phyloP scores from a whole-genome alignment of 2,329 filamentous ascomycete species.

The Cordyceps farinosa region DNA sequence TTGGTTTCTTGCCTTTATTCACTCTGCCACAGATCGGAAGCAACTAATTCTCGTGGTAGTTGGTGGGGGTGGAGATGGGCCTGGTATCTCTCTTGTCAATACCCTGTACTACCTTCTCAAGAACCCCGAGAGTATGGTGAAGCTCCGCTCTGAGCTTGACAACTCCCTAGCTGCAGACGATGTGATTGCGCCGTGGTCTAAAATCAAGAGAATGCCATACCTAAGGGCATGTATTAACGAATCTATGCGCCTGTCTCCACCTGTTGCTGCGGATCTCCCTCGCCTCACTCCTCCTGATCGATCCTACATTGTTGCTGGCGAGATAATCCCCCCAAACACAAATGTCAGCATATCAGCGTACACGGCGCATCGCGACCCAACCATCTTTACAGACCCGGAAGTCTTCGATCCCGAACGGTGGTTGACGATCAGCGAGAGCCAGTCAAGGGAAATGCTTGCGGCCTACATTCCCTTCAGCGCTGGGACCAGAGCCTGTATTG shows the following conservation, averaged over 20 bases:
- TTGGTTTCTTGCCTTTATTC: neutral
- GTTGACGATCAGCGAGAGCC: neutral
- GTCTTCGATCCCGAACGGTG: neutral
- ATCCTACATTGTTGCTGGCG: neutral
- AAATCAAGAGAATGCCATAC: neutral
- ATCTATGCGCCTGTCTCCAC: neutral
- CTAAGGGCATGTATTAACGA: neutral
- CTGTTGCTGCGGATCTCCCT: neutral
- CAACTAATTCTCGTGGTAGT: neutral
- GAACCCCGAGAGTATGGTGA: neutral
- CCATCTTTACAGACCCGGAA: neutral
- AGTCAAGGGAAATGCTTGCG: neutral
- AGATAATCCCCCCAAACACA: neutral
- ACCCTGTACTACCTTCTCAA: neutral
- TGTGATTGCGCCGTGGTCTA: neutral
- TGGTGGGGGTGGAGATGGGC: neutral
- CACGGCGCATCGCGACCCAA: neutral
- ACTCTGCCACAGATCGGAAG: too few relatives aligned
- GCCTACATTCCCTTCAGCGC: conserved; percentile 1
- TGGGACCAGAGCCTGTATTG: neutral
- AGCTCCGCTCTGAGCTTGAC: neutral
- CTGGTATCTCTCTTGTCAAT: neutral
- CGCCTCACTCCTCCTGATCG: neutral
- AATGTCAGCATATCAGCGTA: conserved; percentile 1
- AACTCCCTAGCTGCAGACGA: neutral